phyloP scores from a whole-genome alignment of 208 protist species.

The Trypanosoma melophagium region DNA sequence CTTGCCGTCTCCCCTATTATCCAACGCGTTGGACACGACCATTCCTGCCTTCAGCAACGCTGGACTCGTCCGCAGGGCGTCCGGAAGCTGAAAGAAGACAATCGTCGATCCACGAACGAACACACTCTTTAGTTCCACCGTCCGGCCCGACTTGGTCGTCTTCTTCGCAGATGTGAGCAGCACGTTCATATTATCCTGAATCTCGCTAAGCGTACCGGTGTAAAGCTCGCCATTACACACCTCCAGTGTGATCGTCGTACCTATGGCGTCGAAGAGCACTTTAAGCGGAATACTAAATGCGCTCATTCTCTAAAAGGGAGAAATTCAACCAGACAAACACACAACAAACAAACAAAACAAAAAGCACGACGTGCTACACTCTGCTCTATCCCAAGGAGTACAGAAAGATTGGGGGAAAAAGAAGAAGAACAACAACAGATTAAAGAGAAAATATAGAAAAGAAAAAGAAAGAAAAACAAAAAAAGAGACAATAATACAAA shows the following conservation, averaged over 20 bases:
- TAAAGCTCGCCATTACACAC: conserved; percentile 90
- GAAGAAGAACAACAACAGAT: conserved; percentile 13
- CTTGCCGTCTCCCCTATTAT: conserved; percentile 79
- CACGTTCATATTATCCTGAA: conserved; percentile 93
- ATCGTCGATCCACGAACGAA: conserved; percentile 90
- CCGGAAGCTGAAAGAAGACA: conserved; percentile 92
- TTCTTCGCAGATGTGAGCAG: conserved; percentile 79
- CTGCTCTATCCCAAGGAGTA: conserved; percentile 1
- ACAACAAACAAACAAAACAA: conserved; percentile 13
- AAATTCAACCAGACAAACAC: not conserved
- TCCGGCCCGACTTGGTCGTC: conserved; percentile 63
- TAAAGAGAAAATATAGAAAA: conserved; percentile 8
- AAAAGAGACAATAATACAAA: not conserved
- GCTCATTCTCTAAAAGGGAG: conserved; percentile 26
- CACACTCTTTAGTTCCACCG: conserved; percentile 63
- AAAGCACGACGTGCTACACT: not conserved
- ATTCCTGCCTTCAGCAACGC: conserved; percentile 62
- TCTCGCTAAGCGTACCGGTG: conserved; percentile 78
- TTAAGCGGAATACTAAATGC: conserved; percentile 88
- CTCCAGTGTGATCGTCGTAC: conserved; percentile 89
- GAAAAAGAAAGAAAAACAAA: not conserved
- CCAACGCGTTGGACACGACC: conserved; percentile 55
- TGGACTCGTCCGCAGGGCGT: conserved; percentile 78
- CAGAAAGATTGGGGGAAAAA: not conserved
- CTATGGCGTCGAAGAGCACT: conserved; percentile 91